These are phyloP conservation scores for Domatiomyces globalis DNA, from an alignment of 2,329 filamentous ascomycete genomes.

Conservation along the genomic window DNA sequence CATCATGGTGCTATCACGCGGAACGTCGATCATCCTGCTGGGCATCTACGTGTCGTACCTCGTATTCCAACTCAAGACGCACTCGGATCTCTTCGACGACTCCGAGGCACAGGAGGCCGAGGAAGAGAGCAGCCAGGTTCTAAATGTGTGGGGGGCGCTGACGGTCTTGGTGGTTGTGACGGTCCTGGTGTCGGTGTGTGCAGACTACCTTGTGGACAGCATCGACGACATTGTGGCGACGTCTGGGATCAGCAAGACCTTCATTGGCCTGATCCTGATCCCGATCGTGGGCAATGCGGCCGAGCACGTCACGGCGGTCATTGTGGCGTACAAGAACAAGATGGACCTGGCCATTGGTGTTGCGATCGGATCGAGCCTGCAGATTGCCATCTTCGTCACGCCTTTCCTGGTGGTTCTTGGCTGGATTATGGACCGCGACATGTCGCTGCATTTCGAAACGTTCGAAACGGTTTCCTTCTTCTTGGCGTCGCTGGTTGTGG, in stretches of 20 bases:
- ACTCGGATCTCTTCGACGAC: slow-evolving; percentile 55
- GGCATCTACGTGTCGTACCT: slow-evolving; percentile 64
- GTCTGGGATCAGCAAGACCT: slow-evolving; percentile 61
- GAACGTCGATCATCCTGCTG: slow-evolving; percentile 61
- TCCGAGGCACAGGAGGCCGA: slow-evolving; percentile 22
- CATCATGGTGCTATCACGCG: slow-evolving; percentile 58
- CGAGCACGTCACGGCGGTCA: slow-evolving; percentile 67
- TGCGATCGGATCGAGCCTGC: slow-evolving; percentile 67
- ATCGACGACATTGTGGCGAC: slow-evolving; percentile 58
- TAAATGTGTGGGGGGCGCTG: slow-evolving; percentile 50
- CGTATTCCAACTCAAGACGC: slow-evolving; percentile 62
- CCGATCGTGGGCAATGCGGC: slow-evolving; percentile 70
- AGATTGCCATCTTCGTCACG: slow-evolving; percentile 70
- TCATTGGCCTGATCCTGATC: slow-evolving; percentile 65
- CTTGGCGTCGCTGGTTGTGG: slow-evolving; percentile 60
- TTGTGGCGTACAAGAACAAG: slow-evolving; percentile 63
- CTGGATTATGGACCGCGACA: slow-evolving; percentile 58
- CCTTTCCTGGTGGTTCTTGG: slow-evolving; percentile 67
- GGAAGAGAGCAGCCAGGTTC: slow-evolving; percentile 33
- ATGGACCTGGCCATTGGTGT: slow-evolving; percentile 58
- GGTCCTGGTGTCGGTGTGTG: slow-evolving; percentile 55
- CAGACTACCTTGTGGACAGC: slow-evolving; percentile 62
- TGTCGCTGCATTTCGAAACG: slow-evolving; percentile 69
- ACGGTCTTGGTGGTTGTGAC: slow-evolving; percentile 57
- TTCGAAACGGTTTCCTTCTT: slow-evolving; percentile 69